phyloP scores from a whole-genome alignment of 2,329 filamentous ascomycete species.

The Bipolaris victoriae region DNA sequence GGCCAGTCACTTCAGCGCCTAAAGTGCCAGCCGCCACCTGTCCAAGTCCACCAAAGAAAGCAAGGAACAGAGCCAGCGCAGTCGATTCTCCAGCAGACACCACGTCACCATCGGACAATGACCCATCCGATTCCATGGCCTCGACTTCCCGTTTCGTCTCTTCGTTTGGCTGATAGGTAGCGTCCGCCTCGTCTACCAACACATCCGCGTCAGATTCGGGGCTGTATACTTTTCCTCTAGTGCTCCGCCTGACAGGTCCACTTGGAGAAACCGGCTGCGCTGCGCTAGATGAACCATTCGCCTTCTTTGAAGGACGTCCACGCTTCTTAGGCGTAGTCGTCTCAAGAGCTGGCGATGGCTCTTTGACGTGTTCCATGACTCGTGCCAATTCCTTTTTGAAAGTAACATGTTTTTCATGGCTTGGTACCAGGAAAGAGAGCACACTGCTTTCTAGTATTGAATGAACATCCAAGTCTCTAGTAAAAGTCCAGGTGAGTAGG shows the following conservation, averaged over 20 bases:
- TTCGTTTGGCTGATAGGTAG: conserved; percentile 35
- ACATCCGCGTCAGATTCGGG: conserved; percentile 32
- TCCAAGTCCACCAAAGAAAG: conserved; percentile 45
- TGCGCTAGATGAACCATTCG: conserved; percentile 20
- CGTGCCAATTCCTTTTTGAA: conserved; percentile 22
- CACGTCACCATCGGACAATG: conserved; percentile 30
- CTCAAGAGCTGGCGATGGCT: conserved; percentile 13
- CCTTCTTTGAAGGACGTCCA: conserved; percentile 38
- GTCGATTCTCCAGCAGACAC: conserved; percentile 45
- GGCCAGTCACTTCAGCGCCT: conserved; percentile 44
- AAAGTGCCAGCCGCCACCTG: conserved; percentile 41
- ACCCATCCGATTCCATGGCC: conserved; percentile 42
- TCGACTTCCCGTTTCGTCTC: conserved; percentile 30
- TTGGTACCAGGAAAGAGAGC: conserved; percentile 35
- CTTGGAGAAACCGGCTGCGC: conserved; percentile 12
- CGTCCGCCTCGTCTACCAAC: conserved; percentile 25
- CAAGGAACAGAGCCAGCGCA: conserved; percentile 43
- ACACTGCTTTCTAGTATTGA: conserved; percentile 54
- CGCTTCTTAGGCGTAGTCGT: conserved; percentile 32
- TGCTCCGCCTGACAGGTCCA: conserved; percentile 29
- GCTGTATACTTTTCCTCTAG: conserved; percentile 21
- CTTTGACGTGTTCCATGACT: conserved; percentile 15
- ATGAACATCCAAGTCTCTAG: conserved; percentile 58
- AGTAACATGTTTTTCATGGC: conserved; percentile 39
- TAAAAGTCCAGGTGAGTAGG: conserved; percentile 64